A percentile compares a stretch with the other conserved stretches of the same genome.
phyloP scores from a whole-genome alignment of 2,329 filamentous ascomycete species.

The Fusarium guadeloupense region DNA sequence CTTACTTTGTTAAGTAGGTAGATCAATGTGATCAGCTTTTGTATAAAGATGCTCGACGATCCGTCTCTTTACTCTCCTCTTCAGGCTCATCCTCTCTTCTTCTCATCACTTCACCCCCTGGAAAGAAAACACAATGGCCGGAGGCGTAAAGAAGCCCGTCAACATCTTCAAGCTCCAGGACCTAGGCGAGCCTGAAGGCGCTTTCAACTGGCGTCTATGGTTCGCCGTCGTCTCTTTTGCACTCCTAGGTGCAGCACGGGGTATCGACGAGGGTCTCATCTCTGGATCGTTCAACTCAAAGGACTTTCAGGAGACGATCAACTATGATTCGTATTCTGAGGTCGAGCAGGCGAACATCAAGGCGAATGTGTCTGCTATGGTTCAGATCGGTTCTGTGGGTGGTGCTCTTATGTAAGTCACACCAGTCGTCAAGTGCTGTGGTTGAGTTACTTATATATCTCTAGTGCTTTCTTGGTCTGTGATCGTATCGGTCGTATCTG shows the following conservation, averaged over 20 bases:
- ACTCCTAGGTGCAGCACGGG: constrained; percentile 79
- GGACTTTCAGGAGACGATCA: constrained; percentile 68
- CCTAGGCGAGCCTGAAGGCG: constrained; percentile 72
- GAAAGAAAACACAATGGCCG: constrained; percentile 53
- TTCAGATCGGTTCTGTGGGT: constrained; percentile 79
- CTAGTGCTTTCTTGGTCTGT: constrained; percentile 66
- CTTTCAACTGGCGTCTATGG: constrained; percentile 82
- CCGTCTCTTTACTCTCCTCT: neutral
- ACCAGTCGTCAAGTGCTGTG: too few species aligned
- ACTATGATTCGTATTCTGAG: constrained; percentile 62
- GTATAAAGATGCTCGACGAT: constrained; percentile 10
- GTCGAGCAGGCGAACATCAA: constrained; percentile 72
- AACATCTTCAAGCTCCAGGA: constrained; percentile 72
- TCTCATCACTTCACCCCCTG: neutral
- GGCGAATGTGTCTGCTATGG: constrained; percentile 82
- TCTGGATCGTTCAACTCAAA: constrained; percentile 74
- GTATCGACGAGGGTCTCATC: constrained; percentile 84
- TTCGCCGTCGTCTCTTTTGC: constrained; percentile 79
- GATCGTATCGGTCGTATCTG: constrained; percentile 70
- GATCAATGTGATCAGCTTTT: neutral
- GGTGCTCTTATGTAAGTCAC: constrained; percentile 67
- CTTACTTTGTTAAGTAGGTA: neutral
- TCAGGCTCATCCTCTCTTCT: neutral
- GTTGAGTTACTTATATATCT: neutral
- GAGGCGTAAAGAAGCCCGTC: constrained; percentile 64